Base-by-base conservation (phyloP, 805 yeast species). In the Saccharomycopsis sp. region DNA sequence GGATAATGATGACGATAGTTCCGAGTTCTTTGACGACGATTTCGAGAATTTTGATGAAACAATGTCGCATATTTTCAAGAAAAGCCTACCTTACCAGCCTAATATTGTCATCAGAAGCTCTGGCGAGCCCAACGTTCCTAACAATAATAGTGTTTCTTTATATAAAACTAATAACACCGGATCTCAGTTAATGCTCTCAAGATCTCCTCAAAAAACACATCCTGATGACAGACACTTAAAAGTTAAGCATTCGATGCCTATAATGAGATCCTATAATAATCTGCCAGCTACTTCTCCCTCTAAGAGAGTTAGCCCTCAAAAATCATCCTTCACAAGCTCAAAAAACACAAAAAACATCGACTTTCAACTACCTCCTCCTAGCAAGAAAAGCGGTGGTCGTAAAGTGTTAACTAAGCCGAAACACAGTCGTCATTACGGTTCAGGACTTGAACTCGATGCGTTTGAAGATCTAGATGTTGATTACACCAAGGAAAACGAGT, bases 391-490 rank as follows among this genome's bases (percentile, higher is more conserved):
- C 22, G 52, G 55, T 1, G 51, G 52, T 20, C 54, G 58, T 23
- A 57, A 60, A 34, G 19, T 60, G 14, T 2, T 60, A 1, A 25
- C 41, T 3, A 57, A 52, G 29, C 61, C 63, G 5, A 49, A 29
- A 15, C 34, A 53, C 8, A 15, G 17, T 9, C 42, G 44, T 12
- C 42, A 56, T 7, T 60, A 24, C 52, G 63, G 63, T 0, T n/a
- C 5, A 1, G 63, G 63, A 5, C 20, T 29, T 25, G 63, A 60
- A 49, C 50, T 60, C 3, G 63, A 60, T 29, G n/a, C 35, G 1
- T 14, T 60, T 55, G 59, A 58, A 17, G 63, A 60, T 25, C 53
- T 60, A 29, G 44, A 49, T 34, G 63, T 60, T 12, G 58, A 60
- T 38, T 56, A 19, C 29, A 52, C 38, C n/a, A 38, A 58, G 22